A percentile compares a stretch with the other conserved stretches of the same genome.
Conservation (phyloP, 2,329 filamentous ascomycete genomes). For the Aaosphaeria arxii region DNA sequence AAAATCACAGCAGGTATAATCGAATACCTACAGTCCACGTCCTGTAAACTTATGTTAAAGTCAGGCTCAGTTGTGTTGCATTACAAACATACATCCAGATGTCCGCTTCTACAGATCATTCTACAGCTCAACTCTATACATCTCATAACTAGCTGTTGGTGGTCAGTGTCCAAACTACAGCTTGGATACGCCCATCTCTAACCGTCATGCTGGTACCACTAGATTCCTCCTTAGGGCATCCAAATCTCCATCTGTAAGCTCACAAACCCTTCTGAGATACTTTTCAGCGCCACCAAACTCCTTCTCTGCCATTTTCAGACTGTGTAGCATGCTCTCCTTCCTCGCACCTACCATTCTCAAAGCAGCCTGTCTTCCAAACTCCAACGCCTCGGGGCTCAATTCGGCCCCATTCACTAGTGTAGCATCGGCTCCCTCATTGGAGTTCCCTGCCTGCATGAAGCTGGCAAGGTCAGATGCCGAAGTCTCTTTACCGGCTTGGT, state of each 20-base stretch:
- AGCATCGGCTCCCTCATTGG: slow-evolving; percentile 5
- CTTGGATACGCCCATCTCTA: no score
- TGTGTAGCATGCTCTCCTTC: slow-evolving; percentile 52
- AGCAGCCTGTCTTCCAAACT: slow-evolving; percentile 23
- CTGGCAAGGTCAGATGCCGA: slow-evolving; percentile 49
- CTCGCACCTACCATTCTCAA: slow-evolving; percentile 37
- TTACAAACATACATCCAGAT: no score
- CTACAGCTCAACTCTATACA: no score
- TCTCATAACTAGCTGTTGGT: no score
- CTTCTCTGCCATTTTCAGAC: slow-evolving; percentile 54
- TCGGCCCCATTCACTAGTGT: slow-evolving; percentile 29
- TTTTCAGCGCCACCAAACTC: slow-evolving; percentile 62
- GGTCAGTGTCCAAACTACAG: no score
- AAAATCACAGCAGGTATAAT: no score
- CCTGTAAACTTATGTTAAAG: no score
- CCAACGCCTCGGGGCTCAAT: slow-evolving; percentile 31
- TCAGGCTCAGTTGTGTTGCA: no score
- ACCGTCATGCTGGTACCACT: slow-evolving; percentile 14
- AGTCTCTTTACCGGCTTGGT: slow-evolving; percentile 14
- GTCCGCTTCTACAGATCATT: no score
- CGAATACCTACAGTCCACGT: no score
- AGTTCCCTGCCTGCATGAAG: slow-evolving; percentile 32
- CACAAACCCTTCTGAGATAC: slow-evolving; percentile 60
- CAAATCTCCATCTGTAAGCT: slow-evolving; percentile 56
- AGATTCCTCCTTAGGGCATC: slow-evolving; percentile 41